Percentiles rank a stretch among this genome's conserved stretches.
These are phyloP conservation scores for Coriaria nepalensis DNA, from an alignment of 306 rosid genomes.

Conservation along the genomic window DNA sequence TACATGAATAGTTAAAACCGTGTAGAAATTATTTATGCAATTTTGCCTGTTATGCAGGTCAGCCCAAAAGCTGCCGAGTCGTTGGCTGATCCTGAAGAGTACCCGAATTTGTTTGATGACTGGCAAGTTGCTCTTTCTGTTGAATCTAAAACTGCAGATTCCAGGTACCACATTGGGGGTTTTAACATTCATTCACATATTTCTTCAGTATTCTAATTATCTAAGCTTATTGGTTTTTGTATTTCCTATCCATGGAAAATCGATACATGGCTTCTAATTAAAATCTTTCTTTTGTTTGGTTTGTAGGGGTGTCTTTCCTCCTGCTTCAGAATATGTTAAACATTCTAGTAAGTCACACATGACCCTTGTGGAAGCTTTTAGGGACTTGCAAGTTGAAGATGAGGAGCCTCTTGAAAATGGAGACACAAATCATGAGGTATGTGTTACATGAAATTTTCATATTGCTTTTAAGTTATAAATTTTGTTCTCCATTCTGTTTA, in stretches of 20 bases:
- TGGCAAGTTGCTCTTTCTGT: constrained; percentile 96
- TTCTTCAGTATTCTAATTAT: neutral
- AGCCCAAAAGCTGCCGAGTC: constrained; percentile 93
- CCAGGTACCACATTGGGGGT: constrained; percentile 31
- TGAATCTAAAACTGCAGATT: constrained; percentile 58
- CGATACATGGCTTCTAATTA: constrained; percentile 5
- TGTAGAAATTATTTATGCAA: constrained; percentile 1
- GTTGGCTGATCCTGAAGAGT: constrained; percentile 96
- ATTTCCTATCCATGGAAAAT: constrained; percentile 4
- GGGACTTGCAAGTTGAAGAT: constrained; percentile 54
- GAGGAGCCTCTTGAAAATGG: constrained; percentile 83
- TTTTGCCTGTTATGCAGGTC: constrained; percentile 37
- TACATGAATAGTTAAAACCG: neutral
- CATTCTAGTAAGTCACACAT: constrained; percentile 46
- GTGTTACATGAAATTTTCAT: neutral
- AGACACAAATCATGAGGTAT: constrained; percentile 60
- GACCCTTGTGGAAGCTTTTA: constrained; percentile 88
- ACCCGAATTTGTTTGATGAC: constrained; percentile 85
- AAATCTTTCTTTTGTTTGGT: constrained; percentile 14
- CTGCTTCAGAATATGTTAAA: constrained; percentile 53
- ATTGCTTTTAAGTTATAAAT: neutral
- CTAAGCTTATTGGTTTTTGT: neutral
- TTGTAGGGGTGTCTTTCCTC: constrained; percentile 58
- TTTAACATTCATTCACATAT: neutral
- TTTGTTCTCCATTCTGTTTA: neutral